Conservation (phyloP, 2,329 filamentous ascomycete species). For the Fusarium tricinctum region DNA sequence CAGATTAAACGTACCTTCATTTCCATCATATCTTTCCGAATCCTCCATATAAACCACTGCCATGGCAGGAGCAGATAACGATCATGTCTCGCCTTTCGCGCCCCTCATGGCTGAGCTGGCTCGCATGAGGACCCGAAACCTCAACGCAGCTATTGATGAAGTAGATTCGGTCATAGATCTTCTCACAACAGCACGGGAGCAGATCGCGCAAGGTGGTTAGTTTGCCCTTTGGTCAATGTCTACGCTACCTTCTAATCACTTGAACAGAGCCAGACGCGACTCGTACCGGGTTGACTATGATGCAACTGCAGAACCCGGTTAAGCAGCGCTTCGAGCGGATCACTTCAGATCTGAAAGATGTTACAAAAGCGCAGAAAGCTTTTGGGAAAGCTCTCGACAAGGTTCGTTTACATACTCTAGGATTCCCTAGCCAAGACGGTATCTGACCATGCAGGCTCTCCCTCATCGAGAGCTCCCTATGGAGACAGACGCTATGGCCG, state of each 20-base stretch:
- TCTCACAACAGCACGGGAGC: constrained; percentile 79
- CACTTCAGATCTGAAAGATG: constrained; percentile 84
- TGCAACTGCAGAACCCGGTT: constrained; percentile 87
- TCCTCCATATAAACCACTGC: constrained; percentile 24
- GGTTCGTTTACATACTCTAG: constrained; percentile 60
- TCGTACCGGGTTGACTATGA: constrained; percentile 79
- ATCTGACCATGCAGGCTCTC: constrained; percentile 52
- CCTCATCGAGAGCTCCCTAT: constrained; percentile 75
- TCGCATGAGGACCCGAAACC: constrained; percentile 76
- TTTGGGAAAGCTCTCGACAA: constrained; percentile 90
- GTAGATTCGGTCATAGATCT: constrained; percentile 87
- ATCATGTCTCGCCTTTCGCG: constrained; percentile 62
- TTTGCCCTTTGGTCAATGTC: not conserved
- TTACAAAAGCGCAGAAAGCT: constrained; percentile 84
- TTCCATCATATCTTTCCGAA: not conserved
- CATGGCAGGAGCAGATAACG: constrained; percentile 56
- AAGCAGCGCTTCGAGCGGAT: constrained; percentile 85
- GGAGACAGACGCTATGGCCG: constrained; percentile 83
- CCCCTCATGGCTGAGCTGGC: constrained; percentile 80
- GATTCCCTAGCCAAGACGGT: not conserved
- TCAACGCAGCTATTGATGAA: constrained; percentile 79
- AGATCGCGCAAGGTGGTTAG: constrained; percentile 75
- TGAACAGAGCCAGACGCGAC: constrained; percentile 59
- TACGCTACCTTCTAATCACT: constrained; percentile 29
- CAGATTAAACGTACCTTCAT: not conserved